A percentile compares a stretch with the other conserved stretches of the same genome.
phyloP scores from a whole-genome alignment of 805 yeast genomes.

The Candida bentonensis region DNA sequence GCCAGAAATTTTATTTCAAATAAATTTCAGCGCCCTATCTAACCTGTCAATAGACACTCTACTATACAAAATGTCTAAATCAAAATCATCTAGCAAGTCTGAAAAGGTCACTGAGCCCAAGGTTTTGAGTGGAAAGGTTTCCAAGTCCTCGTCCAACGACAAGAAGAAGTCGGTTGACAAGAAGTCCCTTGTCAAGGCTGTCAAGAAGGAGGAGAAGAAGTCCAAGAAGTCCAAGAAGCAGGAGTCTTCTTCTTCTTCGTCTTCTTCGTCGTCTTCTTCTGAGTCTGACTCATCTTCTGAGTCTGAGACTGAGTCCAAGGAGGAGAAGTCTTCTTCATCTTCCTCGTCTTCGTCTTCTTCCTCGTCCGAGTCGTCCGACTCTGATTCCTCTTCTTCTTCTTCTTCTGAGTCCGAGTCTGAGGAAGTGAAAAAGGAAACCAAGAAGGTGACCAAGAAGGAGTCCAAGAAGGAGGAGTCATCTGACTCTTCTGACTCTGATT shows the following conservation, averaged over 20 bases:
- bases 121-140: neutral
- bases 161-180: neutral
- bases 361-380: conserved; percentile 9
- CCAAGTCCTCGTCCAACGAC: neutral
- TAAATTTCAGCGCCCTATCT: neutral
- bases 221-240: conserved; percentile 7
- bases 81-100: neutral
- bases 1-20: neutral
- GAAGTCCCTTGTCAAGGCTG: conserved; percentile 1
- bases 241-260: conserved; percentile 17
- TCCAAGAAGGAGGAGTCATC: conserved; percentile 9
- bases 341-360: conserved; percentile 16
- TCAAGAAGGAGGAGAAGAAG: conserved; percentile 6
- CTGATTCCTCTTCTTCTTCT: conserved; percentile 14
- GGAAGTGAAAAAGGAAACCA: conserved; percentile 7
- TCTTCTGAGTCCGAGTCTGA: conserved; percentile 18
- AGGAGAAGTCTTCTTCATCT: conserved; percentile 7
- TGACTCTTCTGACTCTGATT: conserved; percentile 12
- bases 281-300: conserved; percentile 17
- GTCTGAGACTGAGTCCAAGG: conserved; percentile 16
- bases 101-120: neutral
- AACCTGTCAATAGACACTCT: neutral
- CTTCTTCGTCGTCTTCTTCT: conserved; percentile 19
- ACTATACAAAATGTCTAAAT: neutral
- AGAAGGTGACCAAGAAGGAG: conserved; percentile 9